Percentiles rank a stretch among this genome's conserved stretches.
phyloP scores from a whole-genome alignment of 2,329 filamentous ascomycete genomes.

The Cytospora schulzeri region DNA sequence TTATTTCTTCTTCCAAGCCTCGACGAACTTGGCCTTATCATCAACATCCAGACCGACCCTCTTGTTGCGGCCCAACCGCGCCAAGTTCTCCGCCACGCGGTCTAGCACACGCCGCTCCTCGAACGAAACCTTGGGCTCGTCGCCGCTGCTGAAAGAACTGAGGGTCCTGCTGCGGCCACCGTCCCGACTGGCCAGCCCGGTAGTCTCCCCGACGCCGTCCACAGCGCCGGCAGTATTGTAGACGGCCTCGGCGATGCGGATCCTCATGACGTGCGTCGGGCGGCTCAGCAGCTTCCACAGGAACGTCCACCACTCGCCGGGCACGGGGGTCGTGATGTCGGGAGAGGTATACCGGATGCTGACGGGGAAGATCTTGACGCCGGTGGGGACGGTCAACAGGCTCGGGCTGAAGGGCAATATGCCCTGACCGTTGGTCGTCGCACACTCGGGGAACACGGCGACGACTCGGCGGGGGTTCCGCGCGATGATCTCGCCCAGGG shows the following conservation, averaged over 20 bases:
- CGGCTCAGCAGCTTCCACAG: slow-evolving; percentile 84
- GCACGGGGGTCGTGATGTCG: slow-evolving; percentile 89
- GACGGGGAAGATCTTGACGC: slow-evolving; percentile 83
- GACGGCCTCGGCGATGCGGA: slow-evolving; percentile 82
- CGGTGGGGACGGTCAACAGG: slow-evolving; percentile 66
- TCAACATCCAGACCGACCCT: slow-evolving; percentile 80
- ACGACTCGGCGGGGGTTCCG: slow-evolving; percentile 75
- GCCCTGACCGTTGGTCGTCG: slow-evolving; percentile 88
- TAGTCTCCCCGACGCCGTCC: slow-evolving; percentile 37
- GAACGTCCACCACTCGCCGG: slow-evolving; percentile 71
- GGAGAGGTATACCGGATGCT: slow-evolving; percentile 86
- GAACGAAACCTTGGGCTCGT: slow-evolving; percentile 36
- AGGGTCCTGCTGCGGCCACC: slow-evolving; percentile 34
- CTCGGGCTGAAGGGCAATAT: slow-evolving; percentile 83
- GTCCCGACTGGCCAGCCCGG: slow-evolving; percentile 33
- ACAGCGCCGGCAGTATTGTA: slow-evolving; percentile 49
- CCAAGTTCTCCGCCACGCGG: slow-evolving; percentile 79
- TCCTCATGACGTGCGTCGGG: slow-evolving; percentile 86
- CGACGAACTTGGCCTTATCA: slow-evolving; percentile 83
- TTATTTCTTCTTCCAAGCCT: slow-evolving; percentile 56
- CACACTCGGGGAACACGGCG: slow-evolving; percentile 90
- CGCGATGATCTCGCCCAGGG: slow-evolving; percentile 63
- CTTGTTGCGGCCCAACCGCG: slow-evolving; percentile 85
- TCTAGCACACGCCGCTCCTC: slow-evolving; percentile 76
- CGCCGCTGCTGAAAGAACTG: slow-evolving; percentile 30